Conservation (phyloP, 345 rosid genomes). For the Aegle marmelos region DNA sequence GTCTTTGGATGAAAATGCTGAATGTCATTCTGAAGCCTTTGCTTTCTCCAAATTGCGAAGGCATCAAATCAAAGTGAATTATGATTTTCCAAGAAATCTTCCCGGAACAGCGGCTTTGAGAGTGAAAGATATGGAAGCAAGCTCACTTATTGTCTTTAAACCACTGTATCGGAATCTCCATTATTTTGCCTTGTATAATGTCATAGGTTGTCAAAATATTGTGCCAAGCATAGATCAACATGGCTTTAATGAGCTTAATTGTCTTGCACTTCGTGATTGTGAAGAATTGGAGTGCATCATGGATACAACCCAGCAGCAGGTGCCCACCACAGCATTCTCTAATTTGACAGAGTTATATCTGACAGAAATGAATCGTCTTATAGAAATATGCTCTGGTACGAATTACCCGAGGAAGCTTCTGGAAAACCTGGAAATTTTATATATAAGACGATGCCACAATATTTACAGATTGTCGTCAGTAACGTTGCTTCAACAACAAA, state of each 20-base stretch:
- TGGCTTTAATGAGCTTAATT: not conserved
- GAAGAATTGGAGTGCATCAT: slow-evolving; percentile 6
- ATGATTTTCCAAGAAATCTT: not conserved
- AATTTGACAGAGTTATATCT: slow-evolving; percentile 1
- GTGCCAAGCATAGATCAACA: not conserved
- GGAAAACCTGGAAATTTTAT: slow-evolving; percentile 2
- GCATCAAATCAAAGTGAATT: not conserved
- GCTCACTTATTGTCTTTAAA: not conserved
- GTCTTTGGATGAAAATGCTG: not conserved
- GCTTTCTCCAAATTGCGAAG: not conserved
- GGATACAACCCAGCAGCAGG: not conserved
- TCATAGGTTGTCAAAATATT: not conserved
- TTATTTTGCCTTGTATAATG: not conserved
- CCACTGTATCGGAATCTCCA: not conserved
- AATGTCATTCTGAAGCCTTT: not conserved
- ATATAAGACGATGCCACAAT: not conserved
- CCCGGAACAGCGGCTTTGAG: not conserved
- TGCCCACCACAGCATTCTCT: slow-evolving; percentile 11
- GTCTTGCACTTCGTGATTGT: not conserved
- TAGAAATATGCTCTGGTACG: not conserved
- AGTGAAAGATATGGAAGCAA: not conserved
- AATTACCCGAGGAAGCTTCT: slow-evolving; percentile 2
- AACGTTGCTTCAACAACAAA: not conserved
- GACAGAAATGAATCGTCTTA: not conserved
- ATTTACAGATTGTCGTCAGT: not conserved